Evolutionary conservation across 2,329 filamentous ascomycete genomes (phyloP).

Genomic region (Fusarium sterilihyphosum): DNA sequence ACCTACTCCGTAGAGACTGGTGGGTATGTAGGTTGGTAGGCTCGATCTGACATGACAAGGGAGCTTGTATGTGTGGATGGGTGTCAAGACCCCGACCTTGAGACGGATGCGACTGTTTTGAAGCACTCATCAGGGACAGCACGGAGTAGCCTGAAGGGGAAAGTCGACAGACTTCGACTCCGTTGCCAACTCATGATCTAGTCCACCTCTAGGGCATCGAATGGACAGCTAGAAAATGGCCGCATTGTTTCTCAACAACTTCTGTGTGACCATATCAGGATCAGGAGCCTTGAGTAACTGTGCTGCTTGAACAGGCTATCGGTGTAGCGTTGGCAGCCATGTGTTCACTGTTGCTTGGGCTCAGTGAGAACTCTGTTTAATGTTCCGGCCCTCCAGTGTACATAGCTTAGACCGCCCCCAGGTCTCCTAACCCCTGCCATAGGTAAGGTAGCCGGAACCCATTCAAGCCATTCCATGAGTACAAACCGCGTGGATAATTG

Average conservation of each 20-base stretch:
- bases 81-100: neutral
- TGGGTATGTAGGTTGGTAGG: neutral
- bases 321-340: slow-evolving; percentile 17
- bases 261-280: neutral
- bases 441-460: neutral
- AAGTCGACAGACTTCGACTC: slow-evolving; percentile 9
- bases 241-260: neutral
- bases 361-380: slow-evolving; percentile 7
- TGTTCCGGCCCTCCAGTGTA: neutral
- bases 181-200: slow-evolving; percentile 5
- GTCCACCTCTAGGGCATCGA: neutral
- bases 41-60: slow-evolving; percentile 7
- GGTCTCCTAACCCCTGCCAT: slow-evolving; percentile 6
- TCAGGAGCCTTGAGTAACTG: neutral
- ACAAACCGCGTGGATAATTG: neutral
- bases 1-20: neutral
- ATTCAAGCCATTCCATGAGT: neutral
- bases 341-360: slow-evolving; percentile 2
- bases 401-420: slow-evolving; percentile 1
- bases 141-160: slow-evolving; percentile 21
- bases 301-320: slow-evolving; percentile 9
- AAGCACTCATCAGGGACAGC: neutral
- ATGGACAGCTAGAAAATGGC: neutral
- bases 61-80: neutral
- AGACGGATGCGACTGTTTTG: neutral